A percentile compares a stretch with the other conserved stretches of the same genome.
Evolutionary conservation across 306 rosid genomes (phyloP).

Genomic region (Lotus japonicus): DNA sequence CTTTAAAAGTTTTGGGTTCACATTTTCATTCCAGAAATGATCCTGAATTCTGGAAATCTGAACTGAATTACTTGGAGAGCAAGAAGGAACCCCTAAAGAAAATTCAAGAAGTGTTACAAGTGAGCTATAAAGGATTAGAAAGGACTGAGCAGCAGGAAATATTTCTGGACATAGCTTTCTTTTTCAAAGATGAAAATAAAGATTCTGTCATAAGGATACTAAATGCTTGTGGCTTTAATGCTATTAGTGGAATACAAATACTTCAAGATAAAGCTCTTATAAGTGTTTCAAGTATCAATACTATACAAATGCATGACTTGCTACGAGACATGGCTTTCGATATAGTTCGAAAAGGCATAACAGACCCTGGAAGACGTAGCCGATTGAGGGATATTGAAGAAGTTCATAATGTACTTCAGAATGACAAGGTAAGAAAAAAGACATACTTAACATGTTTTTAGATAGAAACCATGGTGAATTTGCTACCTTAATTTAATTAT

Average conservation of each 20-base stretch:
- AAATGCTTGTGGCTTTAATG: not conserved
- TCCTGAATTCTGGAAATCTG: not conserved
- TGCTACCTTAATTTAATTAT: too few species aligned
- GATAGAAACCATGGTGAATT: too few species aligned
- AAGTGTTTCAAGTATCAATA: not conserved
- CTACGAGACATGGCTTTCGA: slow-evolving; percentile 7
- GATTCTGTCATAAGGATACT: not conserved
- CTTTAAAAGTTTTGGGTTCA: slow-evolving; percentile 22
- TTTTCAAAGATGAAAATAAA: not conserved
- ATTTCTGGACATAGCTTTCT: slow-evolving; percentile 25
- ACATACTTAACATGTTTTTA: too few species aligned
- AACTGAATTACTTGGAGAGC: not conserved
- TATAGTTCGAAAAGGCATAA: not conserved
- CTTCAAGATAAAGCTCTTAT: slow-evolving; percentile 2
- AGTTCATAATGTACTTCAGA: not conserved
- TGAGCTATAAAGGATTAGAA: slow-evolving; percentile 12
- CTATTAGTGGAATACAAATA: not conserved
- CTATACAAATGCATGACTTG: slow-evolving; percentile 21
- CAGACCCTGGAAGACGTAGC: not conserved
- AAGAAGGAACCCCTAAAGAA: not conserved
- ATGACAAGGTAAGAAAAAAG: not conserved
- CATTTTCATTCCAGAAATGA: not conserved
- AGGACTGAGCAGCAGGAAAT: not conserved
- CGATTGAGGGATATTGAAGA: not conserved
- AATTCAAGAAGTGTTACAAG: not conserved